These are phyloP conservation scores for Acanthamoeba castellanii DNA, from an alignment of 208 protist species.

Conservation along the genomic window DNA sequence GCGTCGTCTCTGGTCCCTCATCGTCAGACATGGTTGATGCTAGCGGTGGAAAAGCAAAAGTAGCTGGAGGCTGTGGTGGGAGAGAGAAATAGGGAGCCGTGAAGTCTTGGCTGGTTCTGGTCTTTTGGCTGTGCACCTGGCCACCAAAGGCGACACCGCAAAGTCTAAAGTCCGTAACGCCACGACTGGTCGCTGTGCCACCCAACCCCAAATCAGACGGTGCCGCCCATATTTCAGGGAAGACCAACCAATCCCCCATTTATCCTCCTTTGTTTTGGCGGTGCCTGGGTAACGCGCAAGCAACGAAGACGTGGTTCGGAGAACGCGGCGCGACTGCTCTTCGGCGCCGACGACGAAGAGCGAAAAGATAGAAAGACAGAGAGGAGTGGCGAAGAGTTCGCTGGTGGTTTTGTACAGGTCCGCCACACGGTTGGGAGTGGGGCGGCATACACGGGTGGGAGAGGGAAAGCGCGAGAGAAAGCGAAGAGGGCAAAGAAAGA, in stretches of 20 bases:
- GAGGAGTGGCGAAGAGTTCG: neutral
- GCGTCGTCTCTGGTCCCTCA: slow-evolving; percentile 59
- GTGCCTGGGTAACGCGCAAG: no score
- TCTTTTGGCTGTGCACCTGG: neutral
- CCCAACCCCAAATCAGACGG: neutral
- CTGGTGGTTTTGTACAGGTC: neutral
- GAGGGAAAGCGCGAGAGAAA: neutral
- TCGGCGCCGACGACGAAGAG: neutral
- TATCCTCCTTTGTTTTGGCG: neutral
- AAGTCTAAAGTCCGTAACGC: neutral
- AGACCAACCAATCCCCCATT: neutral
- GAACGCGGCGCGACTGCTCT: no score
- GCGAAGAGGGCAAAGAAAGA: slow-evolving; percentile 1
- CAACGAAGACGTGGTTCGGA: no score
- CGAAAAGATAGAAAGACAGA: neutral
- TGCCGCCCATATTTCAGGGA: neutral
- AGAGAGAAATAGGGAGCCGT: no score
- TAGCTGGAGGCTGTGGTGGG: no score
- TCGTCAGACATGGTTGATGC: slow-evolving; percentile 66
- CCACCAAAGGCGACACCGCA: neutral
- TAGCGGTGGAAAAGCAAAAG: no score
- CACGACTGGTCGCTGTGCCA: neutral
- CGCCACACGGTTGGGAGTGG: neutral
- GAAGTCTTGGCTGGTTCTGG: neutral
- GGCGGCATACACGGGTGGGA: neutral